Base-by-base conservation (phyloP, 257 asterid genomes). In the Solanum bukasovii region DNA sequence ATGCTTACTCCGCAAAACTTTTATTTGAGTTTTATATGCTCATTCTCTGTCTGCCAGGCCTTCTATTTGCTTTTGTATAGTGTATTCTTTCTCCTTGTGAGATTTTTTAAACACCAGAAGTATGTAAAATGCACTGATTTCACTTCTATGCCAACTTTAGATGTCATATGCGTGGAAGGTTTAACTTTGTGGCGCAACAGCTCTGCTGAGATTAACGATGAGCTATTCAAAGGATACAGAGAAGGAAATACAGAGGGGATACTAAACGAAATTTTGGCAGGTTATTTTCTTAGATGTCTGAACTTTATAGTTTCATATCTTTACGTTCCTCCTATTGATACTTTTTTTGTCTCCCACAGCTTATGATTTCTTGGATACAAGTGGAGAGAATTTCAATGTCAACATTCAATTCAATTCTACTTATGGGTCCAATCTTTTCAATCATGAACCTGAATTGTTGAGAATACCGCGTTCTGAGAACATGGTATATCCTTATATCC, bases 301-400 rank as follows among this genome's bases (percentile, higher is more conserved):
- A 31, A 71, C 23, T 20, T 46, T 67, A 33, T 68, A 27, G 65
- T n/a, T 68, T 65, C 44, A 85, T 27, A 40, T 85, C 42, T 85
- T 42, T 11, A 9, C 4, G 18, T 85, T 23, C 70, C n/a, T 68
- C 13, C 13, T 25, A 27, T 42, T 40, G 21, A 38, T 44, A 37
- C 65, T 29, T 7, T 82, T 75, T 11, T 29, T 6, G 37, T 20
- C 31, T 73, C 77, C 42, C 37, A 68, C 88, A 90, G 94, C 93
- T 65, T 92, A 89, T 88, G 92, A 90, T 42, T 85, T 92, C 87
- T 70, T 78, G 87, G 90, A 89, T 87, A 89, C 94, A 23, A 88
- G 86, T 86, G 42, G 18, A 35, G 89, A 85, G 68, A 88, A 70
- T 35, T 92, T 90, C 61, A 85, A 88, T 25, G 91, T 90, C 81